Conservation (phyloP, 169 alveolate species). For the Nephromyces sp. region DNA sequence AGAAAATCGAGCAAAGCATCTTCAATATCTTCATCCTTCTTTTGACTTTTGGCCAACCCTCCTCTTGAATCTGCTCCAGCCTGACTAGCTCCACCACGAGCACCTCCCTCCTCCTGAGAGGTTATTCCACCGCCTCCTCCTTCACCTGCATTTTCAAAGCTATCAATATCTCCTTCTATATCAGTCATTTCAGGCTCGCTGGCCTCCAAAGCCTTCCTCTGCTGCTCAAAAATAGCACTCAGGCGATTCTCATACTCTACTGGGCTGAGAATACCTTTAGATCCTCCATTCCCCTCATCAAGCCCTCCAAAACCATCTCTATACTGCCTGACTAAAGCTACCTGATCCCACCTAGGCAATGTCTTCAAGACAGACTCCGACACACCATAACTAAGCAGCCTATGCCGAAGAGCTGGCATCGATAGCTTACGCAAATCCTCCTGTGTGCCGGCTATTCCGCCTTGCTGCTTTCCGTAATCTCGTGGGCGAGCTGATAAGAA, state of each 20-base stretch:
- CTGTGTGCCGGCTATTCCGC: slow-evolving; percentile 40
- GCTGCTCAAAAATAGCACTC: slow-evolving; percentile 46
- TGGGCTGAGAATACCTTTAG: slow-evolving; percentile 46
- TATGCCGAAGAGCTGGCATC: slow-evolving; percentile 61
- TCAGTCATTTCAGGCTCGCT: slow-evolving; percentile 57
- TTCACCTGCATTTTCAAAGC: background rate
- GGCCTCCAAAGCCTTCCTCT: slow-evolving; percentile 51
- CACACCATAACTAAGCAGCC: slow-evolving; percentile 65
- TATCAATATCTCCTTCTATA: slow-evolving; percentile 35
- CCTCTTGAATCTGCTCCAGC: background rate
- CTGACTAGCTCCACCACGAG: slow-evolving; percentile 17
- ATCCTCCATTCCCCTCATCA: slow-evolving; percentile 25
- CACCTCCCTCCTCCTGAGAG: slow-evolving; percentile 4
- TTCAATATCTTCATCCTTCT: background rate
- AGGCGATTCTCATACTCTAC: slow-evolving; percentile 61
- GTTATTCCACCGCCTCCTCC: slow-evolving; percentile 4
- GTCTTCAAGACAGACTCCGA: slow-evolving; percentile 61
- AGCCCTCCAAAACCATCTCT: slow-evolving; percentile 56
- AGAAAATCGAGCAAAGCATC: slow-evolving; percentile 34
- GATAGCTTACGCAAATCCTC: slow-evolving; percentile 72
- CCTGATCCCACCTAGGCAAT: slow-evolving; percentile 77
- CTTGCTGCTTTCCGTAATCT: slow-evolving; percentile 26
- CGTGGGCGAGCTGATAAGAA: background rate
- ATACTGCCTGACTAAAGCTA: slow-evolving; percentile 69
- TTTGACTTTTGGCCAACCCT: background rate